Percentiles rank a stretch among this genome's conserved stretches.
Evolutionary conservation across 768 basidiomycete species (phyloP).

Genomic region (Mycena polygramma): DNA sequence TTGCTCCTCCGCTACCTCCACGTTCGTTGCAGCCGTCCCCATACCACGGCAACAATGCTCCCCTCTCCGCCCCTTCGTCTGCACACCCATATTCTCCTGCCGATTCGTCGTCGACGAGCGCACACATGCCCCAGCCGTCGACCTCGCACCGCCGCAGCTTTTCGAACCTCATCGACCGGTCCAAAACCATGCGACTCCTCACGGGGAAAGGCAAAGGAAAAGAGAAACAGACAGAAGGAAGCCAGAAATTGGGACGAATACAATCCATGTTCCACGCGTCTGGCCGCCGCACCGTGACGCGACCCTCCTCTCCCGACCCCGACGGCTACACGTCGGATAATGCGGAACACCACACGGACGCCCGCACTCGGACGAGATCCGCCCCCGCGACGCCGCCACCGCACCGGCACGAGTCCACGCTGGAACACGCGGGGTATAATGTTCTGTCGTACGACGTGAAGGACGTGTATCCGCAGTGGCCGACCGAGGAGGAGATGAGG

Average conservation of each 20-base stretch:
- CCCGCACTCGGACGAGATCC: slow-evolving; percentile 11
- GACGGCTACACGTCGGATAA: neutral
- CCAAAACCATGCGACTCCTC: slow-evolving; percentile 8
- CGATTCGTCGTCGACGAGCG: neutral
- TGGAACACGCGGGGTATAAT: slow-evolving; percentile 36
- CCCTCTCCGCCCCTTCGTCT: slow-evolving; percentile 2
- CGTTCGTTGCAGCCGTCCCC: neutral
- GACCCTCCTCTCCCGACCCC: slow-evolving; percentile 8
- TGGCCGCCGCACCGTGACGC: slow-evolving; percentile 1
- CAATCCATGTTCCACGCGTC: slow-evolving; percentile 10
- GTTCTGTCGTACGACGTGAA: slow-evolving; percentile 34
- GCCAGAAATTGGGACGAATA: neutral
- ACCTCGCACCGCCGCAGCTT: slow-evolving; percentile 5
- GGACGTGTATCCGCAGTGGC: slow-evolving; percentile 34
- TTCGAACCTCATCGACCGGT: slow-evolving; percentile 11
- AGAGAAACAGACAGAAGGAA: slow-evolving; percentile 4
- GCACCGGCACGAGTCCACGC: slow-evolving; percentile 33
- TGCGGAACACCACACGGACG: neutral
- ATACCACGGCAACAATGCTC: neutral
- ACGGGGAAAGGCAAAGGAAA: slow-evolving; percentile 11
- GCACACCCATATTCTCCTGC: neutral
- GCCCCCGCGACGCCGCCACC: slow-evolving; percentile 29
- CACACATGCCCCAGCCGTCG: neutral
- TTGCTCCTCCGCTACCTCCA: neutral
- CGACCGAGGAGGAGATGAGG: slow-evolving; percentile 21